Evolutionary conservation across 2,329 filamentous ascomycete species (phyloP).

Genomic region (Paecilomyces variotii): DNA sequence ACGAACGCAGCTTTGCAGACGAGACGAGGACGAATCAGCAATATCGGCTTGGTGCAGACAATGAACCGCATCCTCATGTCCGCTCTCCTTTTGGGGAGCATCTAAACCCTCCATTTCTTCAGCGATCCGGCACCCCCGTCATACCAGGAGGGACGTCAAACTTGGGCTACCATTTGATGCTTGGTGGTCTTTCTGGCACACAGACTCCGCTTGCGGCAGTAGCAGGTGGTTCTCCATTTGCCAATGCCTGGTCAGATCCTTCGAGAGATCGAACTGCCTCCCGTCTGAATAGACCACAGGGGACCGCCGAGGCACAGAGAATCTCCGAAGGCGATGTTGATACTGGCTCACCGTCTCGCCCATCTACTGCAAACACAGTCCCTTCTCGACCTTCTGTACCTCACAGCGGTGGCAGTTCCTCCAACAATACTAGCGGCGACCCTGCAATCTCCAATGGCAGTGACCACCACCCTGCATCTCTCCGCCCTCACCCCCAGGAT

Average conservation of each 20-base stretch:
- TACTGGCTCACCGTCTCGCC: constrained; percentile 30
- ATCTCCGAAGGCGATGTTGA: constrained; percentile 27
- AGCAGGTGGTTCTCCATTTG: constrained; percentile 34
- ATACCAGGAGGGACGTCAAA: constrained; percentile 44
- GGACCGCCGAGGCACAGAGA: constrained; percentile 8
- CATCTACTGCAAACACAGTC: constrained; percentile 35
- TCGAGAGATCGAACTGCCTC: constrained; percentile 2
- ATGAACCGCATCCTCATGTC: constrained; percentile 19
- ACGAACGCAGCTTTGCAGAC: constrained; percentile 23
- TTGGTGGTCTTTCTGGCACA: constrained; percentile 41
- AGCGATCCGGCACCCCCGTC: constrained; percentile 38
- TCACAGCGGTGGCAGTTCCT: constrained; percentile 13
- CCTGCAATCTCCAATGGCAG: constrained; percentile 11
- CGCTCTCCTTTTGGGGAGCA: constrained; percentile 29
- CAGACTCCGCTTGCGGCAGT: constrained; percentile 42
- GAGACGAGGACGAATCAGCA: constrained; percentile 19
- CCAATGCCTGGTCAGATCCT: constrained; percentile 29
- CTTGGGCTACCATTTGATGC: constrained; percentile 40
- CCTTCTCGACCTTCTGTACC: constrained; percentile 21
- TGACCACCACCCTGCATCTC: constrained; percentile 10
- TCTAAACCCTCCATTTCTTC: constrained; percentile 34
- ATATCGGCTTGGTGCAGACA: constrained; percentile 21
- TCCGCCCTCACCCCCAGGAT: constrained; percentile 6
- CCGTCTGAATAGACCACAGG: background rate
- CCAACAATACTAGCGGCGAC: constrained; percentile 20